phyloP scores from a whole-genome alignment of 78 protist genomes.

The Chrysochromulina parva region DNA sequence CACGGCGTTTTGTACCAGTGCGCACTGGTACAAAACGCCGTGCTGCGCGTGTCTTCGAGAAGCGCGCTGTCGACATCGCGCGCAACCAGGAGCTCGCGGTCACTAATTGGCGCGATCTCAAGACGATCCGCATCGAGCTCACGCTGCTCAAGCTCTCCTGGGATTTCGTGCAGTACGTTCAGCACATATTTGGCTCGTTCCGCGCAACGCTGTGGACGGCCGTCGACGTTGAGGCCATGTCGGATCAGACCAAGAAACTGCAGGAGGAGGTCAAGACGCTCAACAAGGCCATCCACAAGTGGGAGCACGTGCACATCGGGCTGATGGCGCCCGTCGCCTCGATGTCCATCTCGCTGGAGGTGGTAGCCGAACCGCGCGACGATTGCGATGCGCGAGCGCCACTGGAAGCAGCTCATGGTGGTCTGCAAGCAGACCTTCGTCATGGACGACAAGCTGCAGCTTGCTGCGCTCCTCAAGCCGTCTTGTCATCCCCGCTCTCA shows the following conservation, averaged over 20 bases:
- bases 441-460: slow-evolving; percentile 56
- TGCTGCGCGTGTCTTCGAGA: slow-evolving; percentile 12
- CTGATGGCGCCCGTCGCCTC: slow-evolving; percentile 59
- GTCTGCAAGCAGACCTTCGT: slow-evolving; percentile 44
- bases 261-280: slow-evolving; percentile 26
- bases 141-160: slow-evolving; percentile 57
- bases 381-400: slow-evolving; percentile 82
- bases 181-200: slow-evolving; percentile 35
- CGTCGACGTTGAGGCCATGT: slow-evolving; percentile 58
- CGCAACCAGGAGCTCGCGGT: slow-evolving; percentile 26
- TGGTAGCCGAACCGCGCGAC: slow-evolving; percentile 68
- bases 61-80: not conserved
- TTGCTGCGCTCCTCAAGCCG: slow-evolving; percentile 75
- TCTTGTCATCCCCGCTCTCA: slow-evolving; percentile 88
- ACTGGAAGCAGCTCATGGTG: slow-evolving; percentile 81
- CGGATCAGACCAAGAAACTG: slow-evolving; percentile 53
- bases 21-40: no score
- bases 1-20: no score
- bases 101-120: slow-evolving; percentile 26
- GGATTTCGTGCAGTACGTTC: slow-evolving; percentile 60
- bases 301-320: slow-evolving; percentile 61
- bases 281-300: slow-evolving; percentile 4
- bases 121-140: slow-evolving; percentile 24
- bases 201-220: slow-evolving; percentile 55
- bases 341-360: slow-evolving; percentile 68